Percentiles rank a stretch among this genome's conserved stretches.
Conservation (phyloP, 1,284 basidiomycete genomes). For the Cutaneotrichosporon mucoides region DNA sequence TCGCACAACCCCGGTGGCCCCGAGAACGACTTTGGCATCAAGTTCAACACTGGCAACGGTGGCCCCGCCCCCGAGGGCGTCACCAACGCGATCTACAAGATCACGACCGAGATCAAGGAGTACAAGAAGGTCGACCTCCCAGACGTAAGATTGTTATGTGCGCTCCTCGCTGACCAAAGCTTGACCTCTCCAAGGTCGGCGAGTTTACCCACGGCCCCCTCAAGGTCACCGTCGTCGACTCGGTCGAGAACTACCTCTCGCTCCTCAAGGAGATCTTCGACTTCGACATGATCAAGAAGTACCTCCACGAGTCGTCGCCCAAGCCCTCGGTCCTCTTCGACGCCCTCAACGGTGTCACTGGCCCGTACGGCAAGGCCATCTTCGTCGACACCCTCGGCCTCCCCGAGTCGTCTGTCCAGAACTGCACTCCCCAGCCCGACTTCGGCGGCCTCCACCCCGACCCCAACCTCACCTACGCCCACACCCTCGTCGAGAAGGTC, state of each 20-base stretch:
- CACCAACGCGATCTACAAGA: constrained; percentile 89
- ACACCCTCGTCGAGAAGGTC: constrained; percentile 86
- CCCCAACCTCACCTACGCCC: constrained; percentile 97
- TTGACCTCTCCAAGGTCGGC: constrained; percentile 81
- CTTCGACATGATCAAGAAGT: constrained; percentile 85
- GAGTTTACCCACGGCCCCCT: constrained; percentile 74
- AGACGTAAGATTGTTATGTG: too few relatives aligned
- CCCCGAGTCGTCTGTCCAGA: constrained; percentile 75
- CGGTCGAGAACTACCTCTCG: constrained; percentile 81
- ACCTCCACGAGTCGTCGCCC: constrained; percentile 61
- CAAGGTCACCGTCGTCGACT: constrained; percentile 88
- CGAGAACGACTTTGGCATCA: constrained; percentile 97
- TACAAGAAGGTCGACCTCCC: constrained; percentile 83
- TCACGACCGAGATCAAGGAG: constrained; percentile 75
- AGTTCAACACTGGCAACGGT: constrained; percentile 96
- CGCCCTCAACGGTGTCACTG: constrained; percentile 93
- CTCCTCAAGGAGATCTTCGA: constrained; percentile 90
- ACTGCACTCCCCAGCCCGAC: constrained; percentile 84
- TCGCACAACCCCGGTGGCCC: constrained; percentile 98
- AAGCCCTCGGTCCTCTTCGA: constrained; percentile 91
- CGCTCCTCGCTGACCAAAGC: constrained; percentile 52
- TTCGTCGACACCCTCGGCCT: constrained; percentile 82
- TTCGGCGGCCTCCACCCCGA: constrained; percentile 98
- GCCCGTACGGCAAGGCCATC: constrained; percentile 89
- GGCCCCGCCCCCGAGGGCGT: constrained; percentile 94